phyloP scores from a whole-genome alignment of 164 flowering plant species.

The Liriodendron chinense region DNA sequence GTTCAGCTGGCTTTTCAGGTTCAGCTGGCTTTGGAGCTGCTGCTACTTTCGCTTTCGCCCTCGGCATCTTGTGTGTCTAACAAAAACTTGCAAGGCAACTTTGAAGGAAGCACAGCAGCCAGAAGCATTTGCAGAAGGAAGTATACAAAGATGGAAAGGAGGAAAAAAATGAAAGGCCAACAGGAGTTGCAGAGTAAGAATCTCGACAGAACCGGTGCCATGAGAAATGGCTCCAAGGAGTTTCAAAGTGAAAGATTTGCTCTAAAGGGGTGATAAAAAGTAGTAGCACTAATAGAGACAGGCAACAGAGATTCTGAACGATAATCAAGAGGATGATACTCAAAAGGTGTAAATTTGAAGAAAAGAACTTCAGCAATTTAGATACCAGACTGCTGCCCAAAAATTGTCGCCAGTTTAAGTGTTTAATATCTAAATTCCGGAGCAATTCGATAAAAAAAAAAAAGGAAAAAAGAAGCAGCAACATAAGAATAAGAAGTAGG shows the following conservation, averaged over 20 bases:
- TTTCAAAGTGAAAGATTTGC: constrained; percentile 39
- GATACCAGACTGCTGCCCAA: constrained; percentile 30
- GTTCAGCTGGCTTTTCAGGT: constrained; percentile 37
- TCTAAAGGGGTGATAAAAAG: constrained; percentile 38
- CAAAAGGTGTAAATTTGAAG: constrained; percentile 52
- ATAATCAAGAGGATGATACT: constrained; percentile 45
- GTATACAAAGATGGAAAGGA: constrained; percentile 59
- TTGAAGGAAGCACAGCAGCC: constrained; percentile 71
- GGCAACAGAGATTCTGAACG: constrained; percentile 42
- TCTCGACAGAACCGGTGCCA: constrained; percentile 49
- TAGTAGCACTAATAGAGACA: constrained; percentile 34
- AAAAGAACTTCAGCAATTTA: constrained; percentile 35
- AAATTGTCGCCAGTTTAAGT: constrained; percentile 21
- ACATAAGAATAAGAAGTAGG: constrained; percentile 16
- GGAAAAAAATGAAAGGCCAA: constrained; percentile 75
- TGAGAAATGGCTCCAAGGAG: constrained; percentile 55
- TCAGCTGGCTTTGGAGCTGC: constrained; percentile 38
- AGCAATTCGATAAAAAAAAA: constrained; percentile 14
- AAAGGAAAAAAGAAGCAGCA: constrained; percentile 19
- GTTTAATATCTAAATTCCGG: constrained; percentile 22
- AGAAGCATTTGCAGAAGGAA: constrained; percentile 71
- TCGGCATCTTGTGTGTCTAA: constrained; percentile 72
- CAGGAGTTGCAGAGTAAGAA: constrained; percentile 65
- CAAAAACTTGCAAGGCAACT: constrained; percentile 61
- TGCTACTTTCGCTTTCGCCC: constrained; percentile 40